Percentiles rank a stretch among this genome's conserved stretches.
Conservation (phyloP, 2,329 filamentous ascomycete species). For the Ascochyta fabae region DNA sequence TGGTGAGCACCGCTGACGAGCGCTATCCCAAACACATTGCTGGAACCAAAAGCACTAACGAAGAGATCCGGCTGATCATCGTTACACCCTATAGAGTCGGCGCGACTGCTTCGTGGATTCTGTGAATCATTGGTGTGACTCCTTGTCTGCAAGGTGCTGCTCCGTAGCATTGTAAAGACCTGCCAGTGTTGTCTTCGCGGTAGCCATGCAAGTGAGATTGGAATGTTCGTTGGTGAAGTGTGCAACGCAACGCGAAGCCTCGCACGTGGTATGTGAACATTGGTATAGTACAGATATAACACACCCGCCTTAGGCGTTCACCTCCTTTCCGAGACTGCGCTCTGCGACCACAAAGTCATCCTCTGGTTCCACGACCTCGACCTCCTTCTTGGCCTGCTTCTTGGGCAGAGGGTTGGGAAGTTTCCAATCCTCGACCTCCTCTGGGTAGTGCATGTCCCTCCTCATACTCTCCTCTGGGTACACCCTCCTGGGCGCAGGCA, state of each 20-base stretch:
- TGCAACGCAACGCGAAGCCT: background rate
- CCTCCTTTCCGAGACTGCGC: constrained; percentile 13
- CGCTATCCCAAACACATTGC: background rate
- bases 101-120: too few relatives aligned
- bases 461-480: constrained; percentile 38
- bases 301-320: constrained; percentile 7
- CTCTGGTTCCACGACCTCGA: constrained; percentile 11
- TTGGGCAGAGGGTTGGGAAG: constrained; percentile 30
- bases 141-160: too few relatives aligned
- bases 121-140: too few relatives aligned
- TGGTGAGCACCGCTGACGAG: background rate
- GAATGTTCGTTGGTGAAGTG: background rate
- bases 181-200: background rate
- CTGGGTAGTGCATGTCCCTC: constrained; percentile 39
- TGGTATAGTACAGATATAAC: constrained; percentile 20
- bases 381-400: constrained; percentile 9
- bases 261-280: constrained; percentile 15
- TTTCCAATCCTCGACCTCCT: constrained; percentile 32
- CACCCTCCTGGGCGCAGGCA: constrained; percentile 40
- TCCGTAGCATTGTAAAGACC: background rate
- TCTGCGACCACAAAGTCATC: constrained; percentile 14
- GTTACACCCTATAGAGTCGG: too few relatives aligned
- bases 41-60: too few relatives aligned
- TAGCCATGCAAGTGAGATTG: background rate
- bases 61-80: too few relatives aligned